These are phyloP conservation scores for Candida dubliniensis DNA, from an alignment of 1,139 yeast genomes.

Conservation along the genomic window DNA sequence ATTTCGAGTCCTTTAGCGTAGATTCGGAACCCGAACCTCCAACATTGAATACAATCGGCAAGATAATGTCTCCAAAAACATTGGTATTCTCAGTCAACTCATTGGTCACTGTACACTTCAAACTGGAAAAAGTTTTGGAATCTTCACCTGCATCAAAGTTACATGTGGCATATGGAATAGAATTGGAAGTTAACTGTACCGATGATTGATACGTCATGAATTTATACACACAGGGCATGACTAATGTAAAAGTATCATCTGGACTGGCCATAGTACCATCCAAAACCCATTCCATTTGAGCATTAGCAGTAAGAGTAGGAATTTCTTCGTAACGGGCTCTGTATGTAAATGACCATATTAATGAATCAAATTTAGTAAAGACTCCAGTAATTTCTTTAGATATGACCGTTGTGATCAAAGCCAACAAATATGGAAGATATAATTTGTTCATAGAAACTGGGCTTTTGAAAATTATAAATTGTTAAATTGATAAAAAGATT, in stretches of 20 bases:
- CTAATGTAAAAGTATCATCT: slow-evolving; percentile 26
- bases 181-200: slow-evolving; percentile 19
- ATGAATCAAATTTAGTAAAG: slow-evolving; percentile 7
- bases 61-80: slow-evolving; percentile 23
- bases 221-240: slow-evolving; percentile 31
- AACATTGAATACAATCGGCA: slow-evolving; percentile 29
- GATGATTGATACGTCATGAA: slow-evolving; percentile 21
- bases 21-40: slow-evolving; percentile 22
- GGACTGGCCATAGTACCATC: slow-evolving; percentile 18
- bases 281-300: slow-evolving; percentile 26
- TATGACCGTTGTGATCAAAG: not conserved
- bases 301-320: slow-evolving; percentile 24
- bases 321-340: slow-evolving; percentile 13
- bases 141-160: slow-evolving; percentile 22
- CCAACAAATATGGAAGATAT: not conserved
- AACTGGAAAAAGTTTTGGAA: slow-evolving; percentile 22
- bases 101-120: slow-evolving; percentile 25
- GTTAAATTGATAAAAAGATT: no score
- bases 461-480: no score
- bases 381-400: slow-evolving; percentile 3
- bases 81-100: slow-evolving; percentile 14
- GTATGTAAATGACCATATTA: slow-evolving; percentile 4
- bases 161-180: slow-evolving; percentile 29
- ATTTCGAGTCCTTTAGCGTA: slow-evolving; percentile 22
- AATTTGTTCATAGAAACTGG: not conserved